Evolutionary conservation across 2,329 filamentous ascomycete species (phyloP).

Genomic region (Colletotrichum sp.): DNA sequence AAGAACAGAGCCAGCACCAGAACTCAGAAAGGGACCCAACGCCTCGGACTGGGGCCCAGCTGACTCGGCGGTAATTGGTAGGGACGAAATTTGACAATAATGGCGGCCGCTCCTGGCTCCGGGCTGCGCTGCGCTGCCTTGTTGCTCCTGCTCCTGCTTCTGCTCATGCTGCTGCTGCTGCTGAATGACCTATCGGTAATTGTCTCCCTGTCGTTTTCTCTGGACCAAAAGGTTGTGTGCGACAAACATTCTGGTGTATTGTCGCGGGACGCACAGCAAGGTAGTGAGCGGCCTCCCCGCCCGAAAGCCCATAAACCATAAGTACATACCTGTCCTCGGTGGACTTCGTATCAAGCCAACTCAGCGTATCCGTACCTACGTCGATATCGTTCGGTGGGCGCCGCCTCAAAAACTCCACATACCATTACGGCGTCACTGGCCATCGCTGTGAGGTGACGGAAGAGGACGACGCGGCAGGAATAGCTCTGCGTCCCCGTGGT

Average conservation of each 20-base stretch:
- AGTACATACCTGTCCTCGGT: not conserved
- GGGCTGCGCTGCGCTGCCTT: not conserved
- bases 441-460: not conserved
- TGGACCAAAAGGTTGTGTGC: not conserved
- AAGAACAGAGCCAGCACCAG: not conserved
- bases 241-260: not conserved
- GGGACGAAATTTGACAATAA: slow-evolving; percentile 6
- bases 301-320: not conserved
- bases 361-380: not conserved
- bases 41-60: slow-evolving; percentile 21
- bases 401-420: not conserved
- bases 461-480: not conserved
- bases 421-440: not conserved
- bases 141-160: not conserved
- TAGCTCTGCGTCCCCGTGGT: not conserved
- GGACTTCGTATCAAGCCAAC: not conserved
- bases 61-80: slow-evolving; percentile 17
- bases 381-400: not conserved
- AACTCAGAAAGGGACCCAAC: slow-evolving; percentile 10
- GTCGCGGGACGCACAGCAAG: not conserved
- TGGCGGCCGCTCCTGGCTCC: not conserved
- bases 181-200: not conserved
- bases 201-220: not conserved
- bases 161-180: not conserved
- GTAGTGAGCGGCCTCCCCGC: not conserved